These are phyloP conservation scores for Fistulinella prunicolor DNA, from an alignment of 768 basidiomycete species.

Conservation along the genomic window DNA sequence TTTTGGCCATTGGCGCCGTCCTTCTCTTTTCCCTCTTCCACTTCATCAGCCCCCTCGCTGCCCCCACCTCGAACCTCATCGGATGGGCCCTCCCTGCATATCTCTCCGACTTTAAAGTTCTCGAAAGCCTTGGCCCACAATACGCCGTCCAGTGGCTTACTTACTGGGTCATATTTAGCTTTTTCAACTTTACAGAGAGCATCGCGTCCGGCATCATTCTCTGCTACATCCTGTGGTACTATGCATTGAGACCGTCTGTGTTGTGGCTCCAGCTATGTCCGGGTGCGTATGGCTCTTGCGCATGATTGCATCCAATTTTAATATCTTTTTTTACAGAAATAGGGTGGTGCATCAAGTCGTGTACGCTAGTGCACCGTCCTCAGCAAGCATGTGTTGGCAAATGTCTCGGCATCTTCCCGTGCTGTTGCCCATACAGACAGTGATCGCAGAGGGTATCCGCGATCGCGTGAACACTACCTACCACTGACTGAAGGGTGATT, in stretches of 20 bases:
- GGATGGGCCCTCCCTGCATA: conserved; percentile 95
- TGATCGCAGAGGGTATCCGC: conserved; percentile 48
- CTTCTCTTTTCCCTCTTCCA: conserved; percentile 70
- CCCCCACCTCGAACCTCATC: too few relatives aligned
- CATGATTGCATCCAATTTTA: background rate
- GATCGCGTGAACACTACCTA: conserved; percentile 42
- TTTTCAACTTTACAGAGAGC: conserved; percentile 89
- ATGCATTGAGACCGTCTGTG: conserved; percentile 92
- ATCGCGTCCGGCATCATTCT: conserved; percentile 80
- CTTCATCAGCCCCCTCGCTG: too few relatives aligned
- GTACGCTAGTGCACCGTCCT: conserved; percentile 72
- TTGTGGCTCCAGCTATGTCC: conserved; percentile 89
- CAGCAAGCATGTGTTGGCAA: too few relatives aligned
- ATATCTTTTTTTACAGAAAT: conserved; percentile 33
- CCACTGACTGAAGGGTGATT: conserved; percentile 34
- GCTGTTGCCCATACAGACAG: too few relatives aligned
- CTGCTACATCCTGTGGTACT: conserved; percentile 95
- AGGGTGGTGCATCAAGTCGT: conserved; percentile 87
- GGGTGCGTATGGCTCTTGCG: conserved; percentile 52
- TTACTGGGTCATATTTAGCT: conserved; percentile 95
- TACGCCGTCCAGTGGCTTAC: conserved; percentile 97
- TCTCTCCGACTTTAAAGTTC: conserved; percentile 90
- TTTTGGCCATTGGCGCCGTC: conserved; percentile 74
- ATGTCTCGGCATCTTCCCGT: too few relatives aligned
- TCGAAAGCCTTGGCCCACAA: conserved; percentile 78